Base-by-base conservation (phyloP, 2,329 filamentous ascomycete species). In the Trichoderma atroviride region DNA sequence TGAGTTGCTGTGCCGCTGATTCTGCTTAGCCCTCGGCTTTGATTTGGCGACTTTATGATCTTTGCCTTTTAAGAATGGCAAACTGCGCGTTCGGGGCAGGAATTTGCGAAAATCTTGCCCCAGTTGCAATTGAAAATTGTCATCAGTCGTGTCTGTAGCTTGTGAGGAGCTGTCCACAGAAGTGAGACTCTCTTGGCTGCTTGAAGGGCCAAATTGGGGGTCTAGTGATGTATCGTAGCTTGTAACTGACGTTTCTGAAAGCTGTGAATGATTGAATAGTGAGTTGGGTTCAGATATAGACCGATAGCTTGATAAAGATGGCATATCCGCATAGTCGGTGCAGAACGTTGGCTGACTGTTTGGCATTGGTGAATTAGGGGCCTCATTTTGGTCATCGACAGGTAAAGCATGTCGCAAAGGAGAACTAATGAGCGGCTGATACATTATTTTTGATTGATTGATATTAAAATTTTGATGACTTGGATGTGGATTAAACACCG, bases 41-140 rank as follows among this genome's bases (percentile, higher is more conserved):
- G 11, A 13, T 40, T 11, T 55, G 1, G 31, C n/a, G 13, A 47
- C 13, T 19, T 59, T 47, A 11, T 10, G 24, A 53, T 31, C 33
- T 22, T 55, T 59, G 7, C 22, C 29, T 37, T 16, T 65, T 33
- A 57, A 0, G 60, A 78, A 79, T 3, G 78, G 78, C 13, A 79
- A 74, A 13, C 73, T 72, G 22, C 78, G 76, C 53, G 76, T 77
- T 16, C 55, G 74, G 4, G 78, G 78, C 76, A 79, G 76, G 2
- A 74, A 60, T 50, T 75, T 69, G 24, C 74, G 75, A 64, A 78
- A 79, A 35, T 73, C 68, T 11, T 62, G 33, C 2, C 50, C 16
- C 56, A 24, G 4, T 53, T 27, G 57, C 5, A 40, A 6, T 3
- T 29, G 4, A 14, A 19, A 29, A 22, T 11, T 13, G n/a, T 33